phyloP scores from a whole-genome alignment of 768 basidiomycete genomes.

The Phaffia australis region DNA sequence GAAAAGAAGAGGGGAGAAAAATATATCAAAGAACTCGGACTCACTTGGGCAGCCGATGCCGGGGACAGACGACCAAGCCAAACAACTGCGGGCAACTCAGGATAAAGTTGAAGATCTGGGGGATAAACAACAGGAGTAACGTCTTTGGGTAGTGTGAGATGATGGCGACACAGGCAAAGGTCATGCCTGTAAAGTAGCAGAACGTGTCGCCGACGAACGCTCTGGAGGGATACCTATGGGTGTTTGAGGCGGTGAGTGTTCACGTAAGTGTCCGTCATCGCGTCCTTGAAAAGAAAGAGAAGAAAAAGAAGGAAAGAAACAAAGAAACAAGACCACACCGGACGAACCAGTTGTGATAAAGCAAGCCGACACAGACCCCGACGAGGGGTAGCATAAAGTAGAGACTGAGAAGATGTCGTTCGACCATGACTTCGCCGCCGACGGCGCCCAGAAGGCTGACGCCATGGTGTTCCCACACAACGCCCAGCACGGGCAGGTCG shows the following conservation, averaged over 20 bases:
- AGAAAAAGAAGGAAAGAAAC: not conserved
- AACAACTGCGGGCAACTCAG: constrained; percentile 91
- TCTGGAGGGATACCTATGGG: constrained; percentile 82
- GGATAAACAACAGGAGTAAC: constrained; percentile 87
- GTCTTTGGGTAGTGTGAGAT: constrained; percentile 98
- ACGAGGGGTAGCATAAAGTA: constrained; percentile 96
- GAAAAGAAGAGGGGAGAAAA: not conserved
- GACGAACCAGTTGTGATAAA: constrained; percentile 90
- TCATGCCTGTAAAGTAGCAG: constrained; percentile 97
- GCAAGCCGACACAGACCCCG: constrained; percentile 75
- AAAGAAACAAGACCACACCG: no score
- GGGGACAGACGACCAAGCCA: constrained; percentile 81
- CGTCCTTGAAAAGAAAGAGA: not conserved
- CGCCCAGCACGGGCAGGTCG: constrained; percentile 57
- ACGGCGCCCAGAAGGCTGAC: constrained; percentile 57
- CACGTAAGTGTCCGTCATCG: not conserved
- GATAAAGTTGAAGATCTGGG: constrained; percentile 95
- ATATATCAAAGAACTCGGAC: constrained; percentile 29
- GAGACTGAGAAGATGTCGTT: constrained; percentile 85
- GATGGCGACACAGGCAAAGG: constrained; percentile 93
- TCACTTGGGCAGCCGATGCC: constrained; percentile 84
- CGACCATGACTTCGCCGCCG: constrained; percentile 63
- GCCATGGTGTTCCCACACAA: constrained; percentile 23
- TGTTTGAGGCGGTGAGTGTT: not conserved
- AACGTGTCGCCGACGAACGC: constrained; percentile 94